These are phyloP conservation scores for Daldinia concentrica DNA, from an alignment of 495 filamentous ascomycete species.

Conservation along the genomic window DNA sequence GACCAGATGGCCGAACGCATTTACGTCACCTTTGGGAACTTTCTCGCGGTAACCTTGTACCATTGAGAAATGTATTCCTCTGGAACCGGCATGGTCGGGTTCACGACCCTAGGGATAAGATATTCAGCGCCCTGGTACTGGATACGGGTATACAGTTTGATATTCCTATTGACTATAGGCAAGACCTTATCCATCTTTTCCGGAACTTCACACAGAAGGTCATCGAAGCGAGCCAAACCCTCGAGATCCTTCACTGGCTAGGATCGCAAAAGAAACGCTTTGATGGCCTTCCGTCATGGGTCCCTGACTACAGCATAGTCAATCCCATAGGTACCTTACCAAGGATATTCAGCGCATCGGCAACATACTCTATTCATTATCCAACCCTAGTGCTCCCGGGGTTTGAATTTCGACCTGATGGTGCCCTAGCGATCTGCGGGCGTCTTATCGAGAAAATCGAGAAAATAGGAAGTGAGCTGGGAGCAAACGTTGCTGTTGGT, in stretches of 20 bases:
- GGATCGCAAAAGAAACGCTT: conserved; percentile 3
- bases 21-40: conserved; percentile 17
- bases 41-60: not conserved
- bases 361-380: conserved; percentile 29
- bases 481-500: not conserved
- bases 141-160: not conserved
- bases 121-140: conserved; percentile 11
- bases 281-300: conserved; percentile 26
- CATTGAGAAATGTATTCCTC: conserved; percentile 4
- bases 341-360: conserved; percentile 12
- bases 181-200: conserved; percentile 10
- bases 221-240: conserved; percentile 12
- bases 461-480: conserved; percentile 7
- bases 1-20: conserved; percentile 18
- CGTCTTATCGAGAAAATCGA: conserved; percentile 12
- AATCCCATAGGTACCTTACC: conserved; percentile 25
- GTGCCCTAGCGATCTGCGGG: conserved; percentile 8
- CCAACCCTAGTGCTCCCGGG: conserved; percentile 8
- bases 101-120: conserved; percentile 23
- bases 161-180: not conserved
- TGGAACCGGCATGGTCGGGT: conserved; percentile 22
- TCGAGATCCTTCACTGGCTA: conserved; percentile 29
- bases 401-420: conserved; percentile 9
- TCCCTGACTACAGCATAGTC: conserved; percentile 25
- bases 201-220: conserved; percentile 15